Evolutionary conservation across 148 eudicot genomes (phyloP), one percentile per base, ranked within the genome.

Genomic region (Polygonum maritimum): DNA sequence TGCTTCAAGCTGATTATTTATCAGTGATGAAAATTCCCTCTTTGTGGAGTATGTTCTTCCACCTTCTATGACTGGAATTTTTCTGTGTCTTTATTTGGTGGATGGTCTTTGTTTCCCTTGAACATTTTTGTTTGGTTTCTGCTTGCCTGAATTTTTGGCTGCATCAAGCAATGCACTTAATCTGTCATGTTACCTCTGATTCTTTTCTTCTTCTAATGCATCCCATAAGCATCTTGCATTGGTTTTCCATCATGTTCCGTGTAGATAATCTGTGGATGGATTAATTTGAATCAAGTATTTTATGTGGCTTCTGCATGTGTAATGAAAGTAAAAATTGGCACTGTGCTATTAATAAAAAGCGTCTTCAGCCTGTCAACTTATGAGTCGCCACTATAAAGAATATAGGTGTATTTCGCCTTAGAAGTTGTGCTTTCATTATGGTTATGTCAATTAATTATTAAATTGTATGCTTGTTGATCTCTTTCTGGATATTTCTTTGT

Each of bases 1-100:
- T 88, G 87, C 82, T 86, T 82, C 89, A 90, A 87, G 90, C 85
- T 86, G 88, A 78, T 78, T 81, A 73, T 77, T 70, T 74, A 75
- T 80, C 83, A 81, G 82, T 74, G 80, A 80, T 83, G 82, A 79
- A 4, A 67, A 67, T 14, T 38, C 71, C 70, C 19, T 60, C 36
- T 60, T 35, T 67, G 44, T 35, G 38, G 71, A 67, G 71, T 67
- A 67, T 36, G 71, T 67, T 67, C 71, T 35, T 67, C 45, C 76
- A 74, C 85, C 71, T 77, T 80, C 77, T 77, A 44, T 80, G 78
- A 81, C 58, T 75, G 69, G 39, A 48, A 73, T 69, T 44, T 76
- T 48, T 51, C 14, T 71, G 31, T 72, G 19, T 15, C 8, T 48
- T 75, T 79, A 7, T 71, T 45, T 44, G 48, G 45, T 67, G 19